Conservation (phyloP, 2,329 filamentous ascomycete species). For the Helminthosporium solani region DNA sequence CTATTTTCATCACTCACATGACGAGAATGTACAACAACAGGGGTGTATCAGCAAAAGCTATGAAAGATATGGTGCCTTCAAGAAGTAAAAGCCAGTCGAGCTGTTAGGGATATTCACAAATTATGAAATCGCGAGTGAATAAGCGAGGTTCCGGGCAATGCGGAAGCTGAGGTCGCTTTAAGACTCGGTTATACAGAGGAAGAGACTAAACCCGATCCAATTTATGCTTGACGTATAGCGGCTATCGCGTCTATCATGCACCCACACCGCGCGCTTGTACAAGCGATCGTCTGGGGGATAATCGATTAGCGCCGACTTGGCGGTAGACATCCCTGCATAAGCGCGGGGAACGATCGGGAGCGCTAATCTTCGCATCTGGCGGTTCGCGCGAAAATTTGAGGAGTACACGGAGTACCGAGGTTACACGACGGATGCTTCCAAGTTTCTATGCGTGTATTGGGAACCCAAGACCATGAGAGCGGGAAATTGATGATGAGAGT, state of each 20-base stretch:
- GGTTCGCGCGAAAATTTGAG: constrained; percentile 8
- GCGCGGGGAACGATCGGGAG: constrained; percentile 5
- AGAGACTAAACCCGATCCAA: constrained; percentile 3
- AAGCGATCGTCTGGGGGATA: constrained; percentile 1
- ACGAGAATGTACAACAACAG: background rate
- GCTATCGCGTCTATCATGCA: constrained; percentile 3
- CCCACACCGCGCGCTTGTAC: constrained; percentile 6
- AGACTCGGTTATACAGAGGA: constrained; percentile 11
- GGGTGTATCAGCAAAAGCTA: background rate
- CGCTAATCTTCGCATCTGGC: background rate
- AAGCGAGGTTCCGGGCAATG: background rate
- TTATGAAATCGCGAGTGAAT: background rate
- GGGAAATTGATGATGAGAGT: background rate
- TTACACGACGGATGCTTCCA: constrained; percentile 1
- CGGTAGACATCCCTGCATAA: constrained; percentile 1
- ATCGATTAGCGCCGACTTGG: background rate
- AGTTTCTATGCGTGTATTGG: constrained; percentile 1
- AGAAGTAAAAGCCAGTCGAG: background rate
- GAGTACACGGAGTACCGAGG: background rate
- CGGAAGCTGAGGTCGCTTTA: constrained; percentile 18
- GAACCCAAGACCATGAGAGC: constrained; percentile 7
- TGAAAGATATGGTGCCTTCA: background rate
- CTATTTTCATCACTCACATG: too few relatives aligned
- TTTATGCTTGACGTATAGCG: background rate
- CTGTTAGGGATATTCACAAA: background rate